Evolutionary conservation across 345 rosid genomes (phyloP), one percentile per base, ranked within the genome.

Genomic region (Microthlaspi erraticum): DNA sequence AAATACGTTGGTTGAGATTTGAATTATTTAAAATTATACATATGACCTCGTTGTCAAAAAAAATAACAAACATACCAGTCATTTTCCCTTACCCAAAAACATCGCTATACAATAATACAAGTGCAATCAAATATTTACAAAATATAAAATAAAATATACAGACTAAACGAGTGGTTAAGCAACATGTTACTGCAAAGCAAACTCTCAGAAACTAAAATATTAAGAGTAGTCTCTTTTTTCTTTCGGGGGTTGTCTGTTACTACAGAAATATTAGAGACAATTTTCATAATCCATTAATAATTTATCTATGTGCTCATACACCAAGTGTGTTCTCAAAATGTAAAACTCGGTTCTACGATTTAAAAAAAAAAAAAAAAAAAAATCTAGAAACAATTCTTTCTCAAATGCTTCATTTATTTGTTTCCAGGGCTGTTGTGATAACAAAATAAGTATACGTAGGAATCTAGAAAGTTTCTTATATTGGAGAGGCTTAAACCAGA

Each of bases 141-240:
- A 33, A 26, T 7, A 2, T 1, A 26, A 36, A 37, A 32, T 19
- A 11, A 50, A 23, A 41, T 34, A 11, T 33, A 48, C 16, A 16
- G 23, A 12, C 62, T 59, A 58, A 67, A 59, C 56, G 23, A 59
- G 9, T 42, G 33, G 63, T 11, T 59, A 74, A 74, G 78, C 73
- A 74, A 74, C 73, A 34, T 74, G 63, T 74, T 74, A 33, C 57
- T 14, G 63, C 68, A 59, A 74, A 66, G 63, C 54, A 61, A 74
- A 26, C 17, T 63, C 18, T 64, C 42, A 55, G 1, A 59, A 7
- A 46, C 29, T 63, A 5, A 43, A 42, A 43, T 60, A 23, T 9
- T 42, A 34, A 12, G n/a, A n/a, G n/a, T n/a, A n/a, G n/a, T 12
- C 44, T 57, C 16, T 4, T 56, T 2, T 5, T 17, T 12, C 3